Base-by-base conservation (phyloP, 1,139 yeast genomes). In the Yamadazyma dendronema region DNA sequence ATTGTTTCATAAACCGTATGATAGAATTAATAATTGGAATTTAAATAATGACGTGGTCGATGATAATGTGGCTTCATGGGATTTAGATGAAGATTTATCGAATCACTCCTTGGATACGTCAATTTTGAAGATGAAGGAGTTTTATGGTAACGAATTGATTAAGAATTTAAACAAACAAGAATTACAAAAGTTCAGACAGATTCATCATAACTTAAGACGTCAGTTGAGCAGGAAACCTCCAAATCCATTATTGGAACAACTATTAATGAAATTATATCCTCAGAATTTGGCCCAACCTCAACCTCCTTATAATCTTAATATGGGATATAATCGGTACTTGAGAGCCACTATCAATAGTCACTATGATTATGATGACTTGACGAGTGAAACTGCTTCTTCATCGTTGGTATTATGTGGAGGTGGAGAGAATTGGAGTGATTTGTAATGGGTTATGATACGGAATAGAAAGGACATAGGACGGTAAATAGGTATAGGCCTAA, bases 1-100 rank as follows among this genome's bases (percentile, higher is more conserved):
- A 13, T 27, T 48, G 22, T 47, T 47, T 30, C 33, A 31, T 17
- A 40, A 40, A 28, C 23, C 42, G 4, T 37, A 43, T 30, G 37
- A 43, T 37, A 38, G 52, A 6, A 49, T 51, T 17, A 41, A 40
- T 23, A 41, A 42, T 33, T 52, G 56, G 55, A 48, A 48, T n/a
- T 14, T 46, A 7, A 38, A 38, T 12, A 39, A 35, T 31, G 48
- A 41, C 3, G 31, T 57, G 21, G 55, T 65, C 5, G 71, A 67
- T 41, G 76, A 70, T 43, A 68, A 69, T 46, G 57, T 62, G 4
- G 76, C 76, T 12, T 63, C 70, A 35, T 70, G 75, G 75, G 69
- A 69, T 46, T 52, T 70, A 41, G 74, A 69, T 44, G 74, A 66
- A 42, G 56, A 62, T 39, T 46, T 61, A 32, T 44, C 52, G 3